Base-by-base conservation (phyloP, 129 eudicot genomes). In the Artemisia annua region DNA sequence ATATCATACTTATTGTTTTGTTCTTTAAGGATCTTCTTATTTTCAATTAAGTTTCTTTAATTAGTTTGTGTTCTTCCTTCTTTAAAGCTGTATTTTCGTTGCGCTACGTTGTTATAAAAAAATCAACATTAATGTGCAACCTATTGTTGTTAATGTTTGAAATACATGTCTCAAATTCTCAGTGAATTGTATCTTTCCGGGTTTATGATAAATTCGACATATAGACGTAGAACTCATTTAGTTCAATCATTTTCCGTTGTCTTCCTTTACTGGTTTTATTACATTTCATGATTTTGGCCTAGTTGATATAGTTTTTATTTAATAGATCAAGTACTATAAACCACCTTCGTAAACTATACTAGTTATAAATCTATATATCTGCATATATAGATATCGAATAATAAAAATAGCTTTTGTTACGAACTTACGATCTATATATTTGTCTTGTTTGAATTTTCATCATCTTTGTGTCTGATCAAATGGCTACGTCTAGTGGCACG, bases 191-290 rank as follows among this genome's bases (percentile, higher is more conserved):
- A 82, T 64, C 80, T 87, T 75, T 89, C 87, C 17, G 98, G 96
- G 84, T 89, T 83, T 87, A 93, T 93, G 92, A 93, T 93, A 79
- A 93, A 89, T 92, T 92, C 98, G 76, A 90, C 95, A 63, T 89
- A 93, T 60, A 85, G 88, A 87, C 92, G 95, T 62, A 80, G 95
- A 86, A 93, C 96, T 61, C 98, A 93, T 77, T 72, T 93, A 67
- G 98, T 92, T 89, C 96, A 89, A 87, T 92, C 98, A 14, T 92
- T 92, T 77, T 92, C 98, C n/a, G 98, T 92, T 79, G 98, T 92
- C 50, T 93, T 93, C 75, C 98, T 93, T 72, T 87, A 93, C 90
- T 93, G 98, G 98, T 88, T 93, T 24, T 93, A 89, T 78, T 87
- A 59, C 87, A 88, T 93, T 75, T 85, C 98, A 85, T 93, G 80